These are phyloP conservation scores for Apophysomyces trapeziformis DNA, from an alignment of 371 early-diverging fungal genomes.

Conservation along the genomic window DNA sequence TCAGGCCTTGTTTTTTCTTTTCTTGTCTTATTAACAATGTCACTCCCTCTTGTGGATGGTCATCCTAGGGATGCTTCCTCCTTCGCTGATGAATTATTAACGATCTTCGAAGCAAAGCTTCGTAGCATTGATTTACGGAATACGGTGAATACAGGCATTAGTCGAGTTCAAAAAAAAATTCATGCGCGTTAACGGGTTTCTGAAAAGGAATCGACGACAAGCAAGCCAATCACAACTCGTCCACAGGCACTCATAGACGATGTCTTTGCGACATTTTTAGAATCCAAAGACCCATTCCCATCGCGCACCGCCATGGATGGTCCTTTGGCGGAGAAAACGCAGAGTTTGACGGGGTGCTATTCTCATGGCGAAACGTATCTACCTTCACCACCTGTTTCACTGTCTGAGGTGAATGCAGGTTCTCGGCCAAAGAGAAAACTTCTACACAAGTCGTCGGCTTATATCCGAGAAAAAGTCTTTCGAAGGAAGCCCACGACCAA, in stretches of 20 bases:
- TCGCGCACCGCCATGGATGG: background rate
- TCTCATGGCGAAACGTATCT: background rate
- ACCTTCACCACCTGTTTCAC: background rate
- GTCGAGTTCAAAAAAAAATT: background rate
- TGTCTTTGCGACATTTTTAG: background rate
- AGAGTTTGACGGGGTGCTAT: background rate
- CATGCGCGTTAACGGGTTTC: background rate
- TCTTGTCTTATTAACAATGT: background rate
- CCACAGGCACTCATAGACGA: background rate
- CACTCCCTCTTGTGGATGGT: background rate
- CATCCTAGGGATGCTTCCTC: background rate
- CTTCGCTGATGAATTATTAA: conserved; percentile 5
- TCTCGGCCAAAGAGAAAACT: conserved; percentile 7
- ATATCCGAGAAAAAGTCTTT: background rate
- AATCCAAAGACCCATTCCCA: conserved; percentile 1
- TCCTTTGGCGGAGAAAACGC: background rate
- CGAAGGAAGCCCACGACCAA: background rate
- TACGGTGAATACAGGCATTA: background rate
- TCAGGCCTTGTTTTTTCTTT: background rate
- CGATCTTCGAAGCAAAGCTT: conserved; percentile 3
- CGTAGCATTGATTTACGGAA: background rate
- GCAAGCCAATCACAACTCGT: background rate
- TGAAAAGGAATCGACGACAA: background rate
- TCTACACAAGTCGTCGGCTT: background rate
- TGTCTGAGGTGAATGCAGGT: background rate